Conservation (phyloP, 1,139 yeast species). For the Candida tunisiensis region DNA sequence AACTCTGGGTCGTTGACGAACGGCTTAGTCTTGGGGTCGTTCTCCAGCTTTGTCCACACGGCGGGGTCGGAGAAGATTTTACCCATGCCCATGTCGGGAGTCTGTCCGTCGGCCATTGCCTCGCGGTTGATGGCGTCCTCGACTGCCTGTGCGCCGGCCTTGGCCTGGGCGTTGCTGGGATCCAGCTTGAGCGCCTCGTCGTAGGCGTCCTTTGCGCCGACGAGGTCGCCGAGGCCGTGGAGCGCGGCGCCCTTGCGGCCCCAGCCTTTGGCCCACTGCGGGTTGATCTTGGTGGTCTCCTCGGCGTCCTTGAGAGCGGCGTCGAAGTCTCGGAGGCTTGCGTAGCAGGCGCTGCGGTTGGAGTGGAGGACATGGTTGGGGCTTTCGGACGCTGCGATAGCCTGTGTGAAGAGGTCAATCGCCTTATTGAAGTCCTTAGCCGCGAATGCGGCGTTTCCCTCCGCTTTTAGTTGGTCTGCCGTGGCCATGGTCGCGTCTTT, state of each 20-base stretch:
- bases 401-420: conserved; percentile 64
- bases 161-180: conserved; percentile 70
- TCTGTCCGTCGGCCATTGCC: conserved; percentile 23
- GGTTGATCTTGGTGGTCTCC: conserved; percentile 62
- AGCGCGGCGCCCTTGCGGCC: conserved; percentile 90
- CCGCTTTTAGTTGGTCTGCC: conserved; percentile 14
- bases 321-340: conserved; percentile 57
- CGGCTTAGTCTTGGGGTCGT: conserved; percentile 77
- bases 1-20: conserved; percentile 78
- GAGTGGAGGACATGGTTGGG: conserved; percentile 89
- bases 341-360: conserved; percentile 85
- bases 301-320: conserved; percentile 75
- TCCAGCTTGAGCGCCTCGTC: conserved; percentile 75
- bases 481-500: background rate
- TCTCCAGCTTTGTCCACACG: conserved; percentile 54
- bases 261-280: conserved; percentile 89
- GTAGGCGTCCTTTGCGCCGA: conserved; percentile 39
- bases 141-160: conserved; percentile 62
- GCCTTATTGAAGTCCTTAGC: conserved; percentile 76
- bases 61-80: conserved; percentile 70
- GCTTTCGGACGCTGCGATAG: conserved; percentile 63
- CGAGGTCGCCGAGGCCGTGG: conserved; percentile 65
- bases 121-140: conserved; percentile 32
- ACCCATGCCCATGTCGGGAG: conserved; percentile 64
- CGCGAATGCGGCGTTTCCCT: conserved; percentile 85